Evolutionary conservation across 345 rosid genomes (phyloP).

Genomic region (Eucalyptus viminalis): DNA sequence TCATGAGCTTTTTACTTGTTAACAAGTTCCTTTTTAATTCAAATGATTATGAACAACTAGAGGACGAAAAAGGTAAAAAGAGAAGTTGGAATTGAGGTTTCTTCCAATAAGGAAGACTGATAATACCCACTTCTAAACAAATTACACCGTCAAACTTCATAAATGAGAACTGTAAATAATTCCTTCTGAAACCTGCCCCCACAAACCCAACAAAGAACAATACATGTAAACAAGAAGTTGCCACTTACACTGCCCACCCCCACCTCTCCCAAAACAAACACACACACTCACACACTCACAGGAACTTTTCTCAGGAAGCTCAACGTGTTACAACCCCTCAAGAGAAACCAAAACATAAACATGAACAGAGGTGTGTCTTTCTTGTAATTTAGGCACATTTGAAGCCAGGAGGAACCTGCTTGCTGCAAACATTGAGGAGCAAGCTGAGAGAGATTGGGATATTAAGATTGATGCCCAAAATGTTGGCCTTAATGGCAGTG

Average conservation of each 20-base stretch:
- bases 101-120: neutral
- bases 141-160: neutral
- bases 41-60: neutral
- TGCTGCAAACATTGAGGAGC: constrained; percentile 65
- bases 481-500: constrained; percentile 66
- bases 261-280: neutral
- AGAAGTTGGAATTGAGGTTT: neutral
- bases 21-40: neutral
- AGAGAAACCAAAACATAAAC: neutral
- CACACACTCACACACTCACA: neutral
- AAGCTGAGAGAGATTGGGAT: constrained; percentile 59
- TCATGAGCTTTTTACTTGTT: neutral
- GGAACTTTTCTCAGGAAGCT: neutral
- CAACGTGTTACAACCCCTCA: neutral
- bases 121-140: neutral
- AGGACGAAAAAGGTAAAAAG: neutral
- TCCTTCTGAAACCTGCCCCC: neutral
- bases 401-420: constrained; percentile 51
- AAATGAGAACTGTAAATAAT: neutral
- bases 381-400: constrained; percentile 29
- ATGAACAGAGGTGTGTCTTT: neutral
- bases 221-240: neutral
- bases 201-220: neutral
- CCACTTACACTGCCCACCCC: neutral
- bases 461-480: constrained; percentile 48